phyloP scores from a whole-genome alignment of 202 grass and related monocot genomes.

The Dendrocalamus latiflorus region DNA sequence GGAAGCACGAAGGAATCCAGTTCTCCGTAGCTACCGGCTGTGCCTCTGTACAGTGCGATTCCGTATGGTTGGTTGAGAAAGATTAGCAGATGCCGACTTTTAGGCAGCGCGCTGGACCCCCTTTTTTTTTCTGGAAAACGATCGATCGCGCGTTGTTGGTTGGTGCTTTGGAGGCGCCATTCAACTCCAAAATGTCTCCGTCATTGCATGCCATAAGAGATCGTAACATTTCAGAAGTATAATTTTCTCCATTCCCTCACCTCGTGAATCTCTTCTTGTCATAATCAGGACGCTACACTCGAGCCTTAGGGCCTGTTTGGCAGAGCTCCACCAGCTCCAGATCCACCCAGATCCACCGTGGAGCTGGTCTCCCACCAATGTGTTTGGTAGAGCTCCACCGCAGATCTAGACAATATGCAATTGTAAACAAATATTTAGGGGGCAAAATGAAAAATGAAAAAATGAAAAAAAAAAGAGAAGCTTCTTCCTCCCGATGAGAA shows the following conservation, averaged over 20 bases:
- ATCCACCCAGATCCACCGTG: no score
- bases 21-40: not conserved
- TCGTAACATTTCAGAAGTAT: not conserved
- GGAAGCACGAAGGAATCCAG: not conserved
- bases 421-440: no score
- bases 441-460: no score
- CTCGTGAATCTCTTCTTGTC: not conserved
- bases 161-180: not conserved
- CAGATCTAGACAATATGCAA: no score
- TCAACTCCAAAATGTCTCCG: not conserved
- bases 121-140: not conserved
- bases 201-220: not conserved
- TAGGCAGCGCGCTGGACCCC: not conserved
- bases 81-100: not conserved
- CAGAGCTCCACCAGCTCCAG: no score
- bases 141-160: conserved; percentile 7
- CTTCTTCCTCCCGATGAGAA: no score
- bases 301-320: no score
- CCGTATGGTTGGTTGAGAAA: not conserved
- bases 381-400: no score
- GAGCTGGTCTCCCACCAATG: no score
- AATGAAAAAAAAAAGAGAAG: no score
- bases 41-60: not conserved
- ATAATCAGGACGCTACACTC: not conserved
- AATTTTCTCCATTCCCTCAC: no score